A percentile compares a stretch with the other conserved stretches of the same genome.
Conservation (phyloP, 139 green algal species). For the Gonium pectorale region DNA sequence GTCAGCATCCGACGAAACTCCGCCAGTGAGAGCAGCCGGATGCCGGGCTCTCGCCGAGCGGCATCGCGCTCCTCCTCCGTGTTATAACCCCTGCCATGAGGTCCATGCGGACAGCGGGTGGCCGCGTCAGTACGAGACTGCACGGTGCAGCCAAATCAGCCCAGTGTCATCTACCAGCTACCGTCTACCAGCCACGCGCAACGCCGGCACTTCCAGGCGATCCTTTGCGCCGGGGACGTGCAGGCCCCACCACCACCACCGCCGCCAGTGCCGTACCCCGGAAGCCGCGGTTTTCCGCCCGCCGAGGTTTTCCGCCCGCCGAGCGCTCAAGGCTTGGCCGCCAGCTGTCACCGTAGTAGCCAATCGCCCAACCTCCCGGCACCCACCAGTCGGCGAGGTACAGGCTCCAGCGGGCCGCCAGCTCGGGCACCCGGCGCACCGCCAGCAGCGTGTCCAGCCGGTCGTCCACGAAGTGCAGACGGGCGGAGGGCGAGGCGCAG, state of each 20-base stretch:
- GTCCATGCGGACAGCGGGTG: not conserved
- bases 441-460: conserved; percentile 77
- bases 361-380: too few species aligned
- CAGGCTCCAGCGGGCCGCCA: conserved; percentile 56
- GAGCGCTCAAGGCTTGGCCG: not conserved
- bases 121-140: not conserved
- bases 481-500: not conserved
- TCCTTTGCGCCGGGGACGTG: too few species aligned
- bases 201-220: not conserved
- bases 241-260: not conserved
- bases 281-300: not conserved
- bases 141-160: not conserved
- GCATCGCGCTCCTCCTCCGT: conserved; percentile 57
- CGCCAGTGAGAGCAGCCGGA: conserved; percentile 55
- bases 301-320: not conserved
- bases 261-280: not conserved
- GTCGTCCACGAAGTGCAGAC: conserved; percentile 85
- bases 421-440: conserved; percentile 48
- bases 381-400: conserved; percentile 74
- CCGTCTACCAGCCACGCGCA: not conserved
- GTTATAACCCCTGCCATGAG: conserved; percentile 65
- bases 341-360: not conserved
- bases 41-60: conserved; percentile 47
- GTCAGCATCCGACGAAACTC: conserved; percentile 70
- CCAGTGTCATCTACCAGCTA: not conserved